Base-by-base conservation (phyloP, 768 basidiomycete species). In the Termitomyces sp. region DNA sequence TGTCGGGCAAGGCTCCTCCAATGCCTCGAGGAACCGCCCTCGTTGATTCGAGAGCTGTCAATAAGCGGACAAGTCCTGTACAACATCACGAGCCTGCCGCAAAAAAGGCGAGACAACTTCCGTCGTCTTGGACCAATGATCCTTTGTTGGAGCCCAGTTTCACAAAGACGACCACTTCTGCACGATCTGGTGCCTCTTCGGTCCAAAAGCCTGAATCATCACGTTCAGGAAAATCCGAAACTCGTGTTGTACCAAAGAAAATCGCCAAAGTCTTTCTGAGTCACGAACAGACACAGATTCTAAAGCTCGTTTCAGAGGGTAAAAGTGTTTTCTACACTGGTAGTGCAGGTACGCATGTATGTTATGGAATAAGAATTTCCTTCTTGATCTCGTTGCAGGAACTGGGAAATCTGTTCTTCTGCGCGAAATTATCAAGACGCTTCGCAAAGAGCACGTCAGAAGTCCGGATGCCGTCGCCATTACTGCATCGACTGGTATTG, bases 381-480 rank as follows among this genome's bases (percentile, higher is more conserved):
- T 45, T 21, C 38, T 27, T 53, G 53, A 48, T 25, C 16, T 44
- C 29, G 38, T 61, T 41, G 35, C 57, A 97, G 96, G 96, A 60
- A 97, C 96, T 12, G 96, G 96, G 46, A 98, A 98, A 73, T 98
- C 95, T 3, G 93, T 98, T 25, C 81, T 98, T 3, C 79, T 98
- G 17, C 83, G 95, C 16, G 92, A 95, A 71, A 95, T 98, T 47
- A 97, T 98, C 69, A 82, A 82, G 63, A 73, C 78, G 1, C 75
- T 99, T 51, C 81, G 77, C 45, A 83, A 77, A 65, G 84, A 77
- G 61, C 71, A 81, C 66, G 56, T 59, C 11, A 87, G 75, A 53
- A 67, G 75, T 1, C 70, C 75, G 0, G 92, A 95, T 68, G 87
- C 88, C 0, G 83, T 98, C 21, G 95, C 94, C 11, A 84, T 99